Conservation (phyloP, 352 stramenopile species). For the Thalassiosira exigua region DNA sequence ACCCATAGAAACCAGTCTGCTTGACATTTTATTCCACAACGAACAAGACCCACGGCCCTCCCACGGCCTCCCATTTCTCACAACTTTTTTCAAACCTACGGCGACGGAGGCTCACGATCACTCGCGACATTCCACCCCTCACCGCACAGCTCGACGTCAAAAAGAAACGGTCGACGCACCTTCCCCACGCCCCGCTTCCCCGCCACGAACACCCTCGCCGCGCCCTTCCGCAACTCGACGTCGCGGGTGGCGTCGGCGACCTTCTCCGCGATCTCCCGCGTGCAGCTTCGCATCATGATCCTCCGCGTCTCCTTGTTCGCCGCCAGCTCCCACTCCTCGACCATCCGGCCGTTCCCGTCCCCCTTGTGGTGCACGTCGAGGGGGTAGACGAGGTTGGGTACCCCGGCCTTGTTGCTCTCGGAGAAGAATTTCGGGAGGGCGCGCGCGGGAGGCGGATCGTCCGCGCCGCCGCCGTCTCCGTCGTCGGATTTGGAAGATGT, state of each 20-base stretch:
- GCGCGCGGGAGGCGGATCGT: not conserved
- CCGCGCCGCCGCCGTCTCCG: not conserved
- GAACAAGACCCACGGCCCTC: too few relatives aligned
- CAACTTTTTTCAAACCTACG: too few relatives aligned
- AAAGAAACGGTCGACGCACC: too few relatives aligned
- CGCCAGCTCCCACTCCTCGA: slow-evolving; percentile 79
- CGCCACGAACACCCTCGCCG: slow-evolving; percentile 63
- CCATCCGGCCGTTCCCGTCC: slow-evolving; percentile 66
- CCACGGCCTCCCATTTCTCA: too few relatives aligned
- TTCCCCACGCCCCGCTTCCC: slow-evolving; percentile 72
- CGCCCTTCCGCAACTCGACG: slow-evolving; percentile 24
- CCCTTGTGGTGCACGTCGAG: slow-evolving; percentile 62
- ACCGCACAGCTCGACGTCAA: too few relatives aligned
- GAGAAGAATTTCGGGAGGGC: slow-evolving; percentile 33
- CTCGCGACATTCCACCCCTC: too few relatives aligned
- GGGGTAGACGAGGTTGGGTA: slow-evolving; percentile 70
- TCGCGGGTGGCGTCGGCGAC: slow-evolving; percentile 36
- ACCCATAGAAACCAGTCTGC: too few relatives aligned
- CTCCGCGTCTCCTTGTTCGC: slow-evolving; percentile 72
- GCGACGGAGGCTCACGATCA: too few relatives aligned
- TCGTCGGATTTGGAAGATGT: not conserved
- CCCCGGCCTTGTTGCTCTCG: slow-evolving; percentile 32
- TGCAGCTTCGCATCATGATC: slow-evolving; percentile 73
- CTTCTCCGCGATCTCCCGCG: slow-evolving; percentile 53
- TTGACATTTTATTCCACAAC: too few relatives aligned